phyloP scores from a whole-genome alignment of 2,329 filamentous ascomycete species.

The Westerdykella ornata region DNA sequence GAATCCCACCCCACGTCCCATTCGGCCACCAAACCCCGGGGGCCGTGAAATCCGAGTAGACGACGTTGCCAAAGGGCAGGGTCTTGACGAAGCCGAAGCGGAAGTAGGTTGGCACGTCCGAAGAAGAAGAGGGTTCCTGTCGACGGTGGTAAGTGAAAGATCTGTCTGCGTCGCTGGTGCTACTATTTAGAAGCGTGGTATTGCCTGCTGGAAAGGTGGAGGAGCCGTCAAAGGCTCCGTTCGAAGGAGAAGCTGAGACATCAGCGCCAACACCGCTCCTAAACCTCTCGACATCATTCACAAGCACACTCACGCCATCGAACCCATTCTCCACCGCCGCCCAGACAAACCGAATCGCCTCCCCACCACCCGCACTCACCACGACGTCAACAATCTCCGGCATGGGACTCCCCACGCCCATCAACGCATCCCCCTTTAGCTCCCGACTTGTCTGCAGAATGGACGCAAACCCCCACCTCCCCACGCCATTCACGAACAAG shows the following conservation, averaged over 20 bases:
- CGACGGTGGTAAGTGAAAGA: too few relatives aligned
- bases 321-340: conserved; percentile 43
- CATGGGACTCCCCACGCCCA: conserved; percentile 52
- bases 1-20: conserved; percentile 26
- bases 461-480: conserved; percentile 86
- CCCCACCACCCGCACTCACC: conserved; percentile 15
- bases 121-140: too few relatives aligned
- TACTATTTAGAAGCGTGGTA: too few relatives aligned
- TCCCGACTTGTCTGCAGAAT: conserved; percentile 73
- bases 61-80: conserved; percentile 22
- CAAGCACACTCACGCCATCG: conserved; percentile 73
- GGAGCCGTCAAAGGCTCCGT: too few relatives aligned
- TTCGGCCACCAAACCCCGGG: conserved; percentile 29
- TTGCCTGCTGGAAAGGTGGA: too few relatives aligned
- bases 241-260: too few relatives aligned
- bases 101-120: conserved; percentile 25
- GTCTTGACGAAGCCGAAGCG: conserved; percentile 32
- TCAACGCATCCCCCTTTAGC: conserved; percentile 51
- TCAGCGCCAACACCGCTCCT: conserved; percentile 29
- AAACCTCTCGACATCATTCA: conserved; percentile 80
- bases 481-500: conserved; percentile 87
- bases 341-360: conserved; percentile 41
- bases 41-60: conserved; percentile 31
- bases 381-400: conserved; percentile 44
- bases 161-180: too few relatives aligned